phyloP scores from a whole-genome alignment of 441 rosid genomes.

The Macaranga tanarius region DNA sequence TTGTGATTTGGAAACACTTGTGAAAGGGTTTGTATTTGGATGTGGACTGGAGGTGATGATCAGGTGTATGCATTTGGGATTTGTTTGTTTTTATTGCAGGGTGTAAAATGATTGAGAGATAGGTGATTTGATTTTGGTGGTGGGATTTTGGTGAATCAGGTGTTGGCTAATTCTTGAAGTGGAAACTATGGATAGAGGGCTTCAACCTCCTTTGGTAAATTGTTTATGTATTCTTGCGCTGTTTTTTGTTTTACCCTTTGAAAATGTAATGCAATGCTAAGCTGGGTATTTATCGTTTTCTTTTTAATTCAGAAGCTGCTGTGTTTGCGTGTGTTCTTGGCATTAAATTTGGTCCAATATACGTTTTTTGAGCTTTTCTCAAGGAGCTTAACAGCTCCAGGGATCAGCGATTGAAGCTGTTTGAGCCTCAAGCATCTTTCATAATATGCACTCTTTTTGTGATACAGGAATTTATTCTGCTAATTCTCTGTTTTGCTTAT shows the following conservation, averaged over 20 bases:
- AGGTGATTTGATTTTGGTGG: constrained; percentile 29
- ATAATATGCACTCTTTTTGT: not conserved
- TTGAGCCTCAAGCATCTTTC: not conserved
- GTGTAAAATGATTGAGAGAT: constrained; percentile 23
- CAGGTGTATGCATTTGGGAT: constrained; percentile 26
- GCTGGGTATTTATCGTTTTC: not conserved
- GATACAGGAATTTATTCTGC: not conserved
- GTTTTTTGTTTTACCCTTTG: constrained; percentile 5
- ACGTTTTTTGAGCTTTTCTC: not conserved
- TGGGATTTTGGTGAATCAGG: constrained; percentile 30
- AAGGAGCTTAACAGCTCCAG: not conserved
- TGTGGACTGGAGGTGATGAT: constrained; percentile 12
- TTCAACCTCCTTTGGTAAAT: constrained; percentile 78
- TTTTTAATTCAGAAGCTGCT: constrained; percentile 16
- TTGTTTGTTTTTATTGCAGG: constrained; percentile 9
- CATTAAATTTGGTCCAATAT: not conserved
- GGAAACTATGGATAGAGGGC: constrained; percentile 54
- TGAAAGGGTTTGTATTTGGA: not conserved
- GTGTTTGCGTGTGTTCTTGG: constrained; percentile 3
- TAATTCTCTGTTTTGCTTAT: not conserved
- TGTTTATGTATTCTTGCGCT: constrained; percentile 10
- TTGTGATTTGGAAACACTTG: constrained; percentile 8
- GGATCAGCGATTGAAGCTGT: constrained; percentile 2
- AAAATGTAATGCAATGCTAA: constrained; percentile 20
- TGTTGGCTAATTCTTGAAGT: constrained; percentile 23